phyloP scores from a whole-genome alignment of 2,329 filamentous ascomycete species.

The Hypoxylon sp. region DNA sequence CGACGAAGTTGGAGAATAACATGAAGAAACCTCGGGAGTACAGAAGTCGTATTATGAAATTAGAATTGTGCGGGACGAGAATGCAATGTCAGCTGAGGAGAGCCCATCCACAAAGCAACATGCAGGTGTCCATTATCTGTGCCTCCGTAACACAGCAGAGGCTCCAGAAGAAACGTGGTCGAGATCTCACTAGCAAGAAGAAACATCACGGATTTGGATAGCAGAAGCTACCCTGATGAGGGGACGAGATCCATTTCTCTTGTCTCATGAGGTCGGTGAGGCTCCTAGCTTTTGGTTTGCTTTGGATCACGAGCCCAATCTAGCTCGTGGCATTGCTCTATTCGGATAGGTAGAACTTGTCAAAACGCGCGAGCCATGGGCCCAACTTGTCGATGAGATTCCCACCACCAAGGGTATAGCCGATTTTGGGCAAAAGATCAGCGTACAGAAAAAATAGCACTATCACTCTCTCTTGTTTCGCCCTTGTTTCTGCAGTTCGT shows the following conservation, averaged over 20 bases:
- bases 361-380: constrained; percentile 22
- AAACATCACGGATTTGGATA: no score
- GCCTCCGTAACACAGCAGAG: constrained; percentile 21
- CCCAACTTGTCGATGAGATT: constrained; percentile 12
- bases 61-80: constrained; percentile 30
- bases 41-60: constrained; percentile 33
- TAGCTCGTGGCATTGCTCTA: constrained; percentile 14
- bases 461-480: no score
- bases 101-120: constrained; percentile 14
- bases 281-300: constrained; percentile 6
- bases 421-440: constrained; percentile 30
- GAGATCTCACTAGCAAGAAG: constrained; percentile 3
- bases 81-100: constrained; percentile 36
- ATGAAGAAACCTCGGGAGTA: constrained; percentile 11
- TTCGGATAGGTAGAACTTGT: constrained; percentile 25
- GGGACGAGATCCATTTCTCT: no score
- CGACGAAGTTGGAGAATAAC: constrained; percentile 8
- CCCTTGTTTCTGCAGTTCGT: constrained; percentile 25
- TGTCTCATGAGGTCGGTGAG: constrained; percentile 4
- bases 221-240: no score
- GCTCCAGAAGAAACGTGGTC: constrained; percentile 10
- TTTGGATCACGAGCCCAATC: constrained; percentile 26
- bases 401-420: constrained; percentile 8
- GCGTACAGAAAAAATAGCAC: constrained; percentile 18
- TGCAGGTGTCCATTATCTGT: constrained; percentile 30